Percentiles rank a stretch among this genome's conserved stretches.
These are phyloP conservation scores for Ceratocystis variospora DNA, from an alignment of 2,329 filamentous ascomycete genomes.

Conservation along the genomic window DNA sequence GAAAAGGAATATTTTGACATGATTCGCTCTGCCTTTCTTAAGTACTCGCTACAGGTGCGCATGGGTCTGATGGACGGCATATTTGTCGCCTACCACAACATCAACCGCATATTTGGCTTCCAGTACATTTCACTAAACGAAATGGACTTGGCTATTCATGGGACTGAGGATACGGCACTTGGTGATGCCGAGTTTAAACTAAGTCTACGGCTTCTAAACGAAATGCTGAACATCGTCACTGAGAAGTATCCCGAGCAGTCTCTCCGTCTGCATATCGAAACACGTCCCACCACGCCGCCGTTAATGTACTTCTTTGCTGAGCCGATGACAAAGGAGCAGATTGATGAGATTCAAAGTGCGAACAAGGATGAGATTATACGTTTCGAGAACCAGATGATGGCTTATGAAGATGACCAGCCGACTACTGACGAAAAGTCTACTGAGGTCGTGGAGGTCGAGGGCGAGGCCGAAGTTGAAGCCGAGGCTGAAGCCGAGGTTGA, in stretches of 20 bases:
- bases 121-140: constrained; percentile 80
- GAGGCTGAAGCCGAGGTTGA: constrained; percentile 19
- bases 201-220: constrained; percentile 66
- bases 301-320: constrained; percentile 86
- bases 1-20: constrained; percentile 96
- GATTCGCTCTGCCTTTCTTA: constrained; percentile 85
- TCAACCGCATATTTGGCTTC: constrained; percentile 89
- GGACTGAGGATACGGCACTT: constrained; percentile 47
- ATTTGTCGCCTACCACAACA: constrained; percentile 93
- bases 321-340: constrained; percentile 60
- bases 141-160: constrained; percentile 85
- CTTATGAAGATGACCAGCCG: constrained; percentile 28
- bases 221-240: constrained; percentile 62
- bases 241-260: constrained; percentile 61
- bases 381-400: constrained; percentile 52
- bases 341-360: constrained; percentile 57
- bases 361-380: constrained; percentile 51
- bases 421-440: constrained; percentile 15
- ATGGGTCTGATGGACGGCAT: constrained; percentile 99
- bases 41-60: constrained; percentile 90
- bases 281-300: constrained; percentile 43
- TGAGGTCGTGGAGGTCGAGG: not conserved
- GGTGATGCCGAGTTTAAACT: constrained; percentile 78
- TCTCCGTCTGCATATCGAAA: constrained; percentile 70
- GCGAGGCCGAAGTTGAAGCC: constrained; percentile 17